A percentile compares a stretch with the other conserved stretches of the same genome.
Conservation (phyloP, 23 red algal genomes). For the Gracilaria gracilis region DNA sequence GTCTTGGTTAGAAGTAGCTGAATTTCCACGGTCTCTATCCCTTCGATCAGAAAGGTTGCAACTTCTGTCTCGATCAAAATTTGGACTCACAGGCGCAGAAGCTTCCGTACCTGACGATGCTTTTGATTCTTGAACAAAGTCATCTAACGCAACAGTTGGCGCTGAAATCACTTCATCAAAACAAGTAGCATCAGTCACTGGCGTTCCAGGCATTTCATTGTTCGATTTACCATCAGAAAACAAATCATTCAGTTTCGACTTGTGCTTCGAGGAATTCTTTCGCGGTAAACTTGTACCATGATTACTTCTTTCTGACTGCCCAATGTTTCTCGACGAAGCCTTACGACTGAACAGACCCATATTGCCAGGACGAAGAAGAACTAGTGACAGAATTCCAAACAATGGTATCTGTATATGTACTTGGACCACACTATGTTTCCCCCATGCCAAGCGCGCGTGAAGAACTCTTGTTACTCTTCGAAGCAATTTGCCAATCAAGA, state of each 20-base stretch:
- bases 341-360: slow-evolving; percentile 16
- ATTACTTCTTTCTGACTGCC: not conserved
- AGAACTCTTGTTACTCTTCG: not conserved
- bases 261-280: not conserved
- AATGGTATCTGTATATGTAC: not conserved
- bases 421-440: not conserved
- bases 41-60: not conserved
- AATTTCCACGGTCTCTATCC: slow-evolving; percentile 4
- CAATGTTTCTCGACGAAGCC: not conserved
- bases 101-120: not conserved
- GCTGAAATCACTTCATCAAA: slow-evolving; percentile 2
- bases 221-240: slow-evolving; percentile 10
- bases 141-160: slow-evolving; percentile 34
- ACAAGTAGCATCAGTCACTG: not conserved
- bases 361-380: not conserved
- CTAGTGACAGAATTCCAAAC: not conserved
- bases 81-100: not conserved
- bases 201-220: slow-evolving; percentile 23
- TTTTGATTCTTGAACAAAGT: slow-evolving; percentile 35
- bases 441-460: not conserved
- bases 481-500: not conserved
- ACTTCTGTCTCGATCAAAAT: not conserved
- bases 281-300: not conserved
- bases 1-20: slow-evolving; percentile 27
- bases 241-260: slow-evolving; percentile 21